Conservation (phyloP, 2,329 filamentous ascomycete species). For the Sarocladiaceae sp. region DNA sequence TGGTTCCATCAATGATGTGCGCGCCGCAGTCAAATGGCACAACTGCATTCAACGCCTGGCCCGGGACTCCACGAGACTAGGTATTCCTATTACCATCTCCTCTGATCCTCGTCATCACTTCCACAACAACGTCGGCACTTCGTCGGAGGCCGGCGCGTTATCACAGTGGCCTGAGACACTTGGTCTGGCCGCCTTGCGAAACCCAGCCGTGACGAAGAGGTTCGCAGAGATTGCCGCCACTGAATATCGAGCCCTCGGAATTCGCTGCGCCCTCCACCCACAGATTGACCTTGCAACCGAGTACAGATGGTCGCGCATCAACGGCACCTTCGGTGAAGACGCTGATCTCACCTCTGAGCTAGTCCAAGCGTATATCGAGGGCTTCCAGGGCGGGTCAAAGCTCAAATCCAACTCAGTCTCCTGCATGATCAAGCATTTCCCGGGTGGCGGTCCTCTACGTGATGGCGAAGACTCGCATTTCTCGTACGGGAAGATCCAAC, state of each 20-base stretch:
- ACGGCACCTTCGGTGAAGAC: conserved; percentile 41
- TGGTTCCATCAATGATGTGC: conserved; percentile 33
- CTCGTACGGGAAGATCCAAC: conserved; percentile 42
- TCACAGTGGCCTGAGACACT: conserved; percentile 46
- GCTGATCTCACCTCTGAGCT: conserved; percentile 31
- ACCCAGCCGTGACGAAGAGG: conserved; percentile 32
- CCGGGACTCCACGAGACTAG: conserved; percentile 33
- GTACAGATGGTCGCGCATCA: conserved; percentile 41
- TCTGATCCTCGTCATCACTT: conserved; percentile 41
- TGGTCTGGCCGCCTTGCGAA: conserved; percentile 42
- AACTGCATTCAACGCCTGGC: conserved; percentile 36
- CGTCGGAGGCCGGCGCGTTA: conserved; percentile 34
- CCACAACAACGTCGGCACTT: conserved; percentile 35
- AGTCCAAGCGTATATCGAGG: conserved; percentile 37
- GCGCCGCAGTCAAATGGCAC: conserved; percentile 28
- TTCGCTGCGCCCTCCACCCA: conserved; percentile 41
- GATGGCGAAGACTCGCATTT: conserved; percentile 48
- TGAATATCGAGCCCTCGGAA: conserved; percentile 35
- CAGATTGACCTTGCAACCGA: conserved; percentile 46
- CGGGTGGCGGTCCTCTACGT: conserved; percentile 40
- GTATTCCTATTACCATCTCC: conserved; percentile 42
- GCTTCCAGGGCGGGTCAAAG: conserved; percentile 34
- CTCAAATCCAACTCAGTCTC: conserved; percentile 37
- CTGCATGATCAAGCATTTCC: conserved; percentile 48
- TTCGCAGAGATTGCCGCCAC: conserved; percentile 44